Evolutionary conservation across 2,329 filamentous ascomycete species (phyloP).

Genomic region (Cercospora zeina): DNA sequence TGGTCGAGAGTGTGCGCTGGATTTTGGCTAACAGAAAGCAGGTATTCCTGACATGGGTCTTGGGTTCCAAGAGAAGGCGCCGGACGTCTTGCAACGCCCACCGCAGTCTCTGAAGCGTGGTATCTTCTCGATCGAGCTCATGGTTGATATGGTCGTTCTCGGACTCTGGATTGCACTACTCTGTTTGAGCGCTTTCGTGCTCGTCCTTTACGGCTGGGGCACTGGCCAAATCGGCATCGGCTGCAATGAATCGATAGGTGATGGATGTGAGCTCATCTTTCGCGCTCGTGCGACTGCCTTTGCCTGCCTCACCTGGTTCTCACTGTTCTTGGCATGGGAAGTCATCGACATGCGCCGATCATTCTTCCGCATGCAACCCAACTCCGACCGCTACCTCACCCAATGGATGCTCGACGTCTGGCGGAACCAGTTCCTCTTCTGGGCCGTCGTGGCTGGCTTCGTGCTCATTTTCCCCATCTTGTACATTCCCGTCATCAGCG

Average conservation of each 20-base stretch:
- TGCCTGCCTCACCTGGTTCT: constrained; percentile 73
- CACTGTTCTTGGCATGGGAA: constrained; percentile 76
- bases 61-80: constrained; percentile 72
- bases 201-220: constrained; percentile 66
- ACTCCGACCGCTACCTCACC: constrained; percentile 60
- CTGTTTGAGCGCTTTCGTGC: constrained; percentile 59
- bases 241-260: constrained; percentile 61
- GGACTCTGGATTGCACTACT: constrained; percentile 74
- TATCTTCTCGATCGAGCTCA: constrained; percentile 75
- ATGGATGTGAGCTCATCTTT: constrained; percentile 64
- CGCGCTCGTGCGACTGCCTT: constrained; percentile 72
- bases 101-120: constrained; percentile 69
- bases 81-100: constrained; percentile 76
- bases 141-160: constrained; percentile 77
- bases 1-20: neutral
- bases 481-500: constrained; percentile 69
- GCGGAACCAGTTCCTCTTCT: constrained; percentile 66
- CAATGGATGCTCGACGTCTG: constrained; percentile 69
- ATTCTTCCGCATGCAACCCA: constrained; percentile 73
- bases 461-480: constrained; percentile 50
- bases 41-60: constrained; percentile 80
- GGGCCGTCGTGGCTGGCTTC: constrained; percentile 47
- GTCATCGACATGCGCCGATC: constrained; percentile 70
- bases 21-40: neutral
- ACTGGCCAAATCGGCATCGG: constrained; percentile 51